Percentiles rank a stretch among this genome's conserved stretches.
phyloP scores from a whole-genome alignment of 2,329 filamentous ascomycete species.

The Aspergillus clavatus region DNA sequence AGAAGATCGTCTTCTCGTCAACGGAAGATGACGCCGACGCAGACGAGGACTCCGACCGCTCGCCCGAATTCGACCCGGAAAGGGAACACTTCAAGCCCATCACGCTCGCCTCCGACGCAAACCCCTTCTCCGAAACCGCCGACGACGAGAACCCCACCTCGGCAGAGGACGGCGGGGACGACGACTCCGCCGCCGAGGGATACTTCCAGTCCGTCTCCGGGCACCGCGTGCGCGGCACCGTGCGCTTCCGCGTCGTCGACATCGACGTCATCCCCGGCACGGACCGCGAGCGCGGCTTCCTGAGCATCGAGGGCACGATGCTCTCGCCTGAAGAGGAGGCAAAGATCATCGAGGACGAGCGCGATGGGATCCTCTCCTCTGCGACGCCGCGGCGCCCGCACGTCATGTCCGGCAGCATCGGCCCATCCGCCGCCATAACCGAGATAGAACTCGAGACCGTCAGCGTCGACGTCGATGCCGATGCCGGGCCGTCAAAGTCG shows the following conservation, averaged over 20 bases:
- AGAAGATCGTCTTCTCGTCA: conserved; percentile 8
- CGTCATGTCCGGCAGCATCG: conserved; percentile 19
- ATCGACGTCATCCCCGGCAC: conserved; percentile 68
- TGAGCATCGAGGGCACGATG: conserved; percentile 87
- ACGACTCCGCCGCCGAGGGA: conserved; percentile 54
- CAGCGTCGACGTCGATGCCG: conserved; percentile 9
- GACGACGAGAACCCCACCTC: conserved; percentile 27
- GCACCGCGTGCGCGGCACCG: conserved; percentile 62
- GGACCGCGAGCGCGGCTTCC: conserved; percentile 67
- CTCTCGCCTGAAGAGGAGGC: conserved; percentile 63
- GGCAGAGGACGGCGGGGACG: conserved; percentile 49
- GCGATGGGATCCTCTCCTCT: conserved; percentile 32
- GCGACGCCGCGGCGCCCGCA: conserved; percentile 16
- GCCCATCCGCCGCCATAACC: conserved; percentile 9
- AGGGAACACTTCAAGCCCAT: conserved; percentile 40
- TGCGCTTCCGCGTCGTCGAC: conserved; percentile 76
- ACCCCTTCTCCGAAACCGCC: conserved; percentile 19
- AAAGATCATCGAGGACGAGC: conserved; percentile 53
- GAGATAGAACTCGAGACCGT: conserved; percentile 12
- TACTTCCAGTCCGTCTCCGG: conserved; percentile 73
- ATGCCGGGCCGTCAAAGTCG: conserved; percentile 12
- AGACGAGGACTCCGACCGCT: conserved; percentile 22
- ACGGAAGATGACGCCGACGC: conserved; percentile 31
- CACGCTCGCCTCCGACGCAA: conserved; percentile 29
- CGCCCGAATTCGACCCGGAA: conserved; percentile 29